Evolutionary conservation across 306 rosid species (phyloP), one percentile per base, ranked within the genome.

Genomic region (Dicorynia guianensis): DNA sequence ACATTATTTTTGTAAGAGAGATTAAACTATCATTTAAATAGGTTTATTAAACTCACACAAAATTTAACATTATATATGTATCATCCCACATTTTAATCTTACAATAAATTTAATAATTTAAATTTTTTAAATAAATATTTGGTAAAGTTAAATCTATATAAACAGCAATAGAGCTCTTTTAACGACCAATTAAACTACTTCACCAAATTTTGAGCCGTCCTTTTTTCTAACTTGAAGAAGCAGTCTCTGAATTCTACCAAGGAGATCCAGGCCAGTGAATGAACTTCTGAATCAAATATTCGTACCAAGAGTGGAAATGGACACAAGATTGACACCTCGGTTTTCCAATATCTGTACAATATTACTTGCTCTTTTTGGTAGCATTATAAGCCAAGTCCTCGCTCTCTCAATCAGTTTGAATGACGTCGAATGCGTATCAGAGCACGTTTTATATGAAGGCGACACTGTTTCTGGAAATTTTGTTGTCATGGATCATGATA

Each of bases 401-500:
- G 60, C 82, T 79, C 82, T 85, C 54, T 81, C 89, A 0, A 70
- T 85, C 52, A 81, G 65, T 60, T 76, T 85, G 34, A 68, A 60
- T 30, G 85, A 85, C 8, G 5, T 8, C 0, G 88, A 85, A 81
- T 85, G 88, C 20, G 76, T 85, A 20, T 81, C 83, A 5, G 88
- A 85, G 39, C 18, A 78, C 6, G 50, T 81, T 44, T 7, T 12
- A n/a, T 47, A 85, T 19, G 83, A 59, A 0, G 83, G 83, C 34
- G 88, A 85, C 72, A 50, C 38, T 52, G 48, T 85, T 58, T 74
- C 85, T 13, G 88, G 88, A 4, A 85, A 75, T 61, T 81, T 85
- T 38, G 83, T 85, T 0, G 88, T 85, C 38, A 81, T 81, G 74
- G 88, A 81, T 36, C 83, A 81, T 6, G 88, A 85, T 33, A 78